Percentiles rank a stretch among this genome's conserved stretches.
These are phyloP conservation scores for Aspergillus quadrilineatus DNA, from an alignment of 2,329 filamentous ascomycete species.

Conservation along the genomic window DNA sequence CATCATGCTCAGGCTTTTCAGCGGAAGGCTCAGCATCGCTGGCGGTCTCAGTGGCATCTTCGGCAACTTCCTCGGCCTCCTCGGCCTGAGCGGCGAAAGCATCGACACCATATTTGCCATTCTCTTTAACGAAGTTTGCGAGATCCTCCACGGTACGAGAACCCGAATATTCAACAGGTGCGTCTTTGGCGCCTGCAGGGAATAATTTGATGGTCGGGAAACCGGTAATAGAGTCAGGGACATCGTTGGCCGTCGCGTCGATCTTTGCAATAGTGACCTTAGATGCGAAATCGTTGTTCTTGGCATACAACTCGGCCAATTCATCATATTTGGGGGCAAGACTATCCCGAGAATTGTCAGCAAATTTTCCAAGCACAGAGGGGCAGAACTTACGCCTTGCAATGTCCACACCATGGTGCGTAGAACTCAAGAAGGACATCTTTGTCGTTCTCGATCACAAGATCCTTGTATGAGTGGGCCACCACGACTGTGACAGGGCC, in stretches of 20 bases:
- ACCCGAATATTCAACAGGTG: conserved; percentile 82
- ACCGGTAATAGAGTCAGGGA: conserved; percentile 92
- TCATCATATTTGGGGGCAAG: conserved; percentile 68
- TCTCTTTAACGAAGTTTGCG: conserved; percentile 88
- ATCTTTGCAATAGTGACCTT: conserved; percentile 80
- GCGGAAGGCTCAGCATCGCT: conserved; percentile 22
- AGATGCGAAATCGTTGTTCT: conserved; percentile 49
- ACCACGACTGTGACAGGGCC: conserved; percentile 85
- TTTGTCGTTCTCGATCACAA: conserved; percentile 92
- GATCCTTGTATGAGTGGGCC: conserved; percentile 86
- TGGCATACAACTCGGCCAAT: conserved; percentile 57
- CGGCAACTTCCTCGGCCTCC: conserved; percentile 51
- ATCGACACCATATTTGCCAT: conserved; percentile 82
- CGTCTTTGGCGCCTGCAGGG: conserved; percentile 82
- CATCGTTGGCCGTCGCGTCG: conserved; percentile 92
- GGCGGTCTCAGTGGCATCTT: conserved; percentile 27
- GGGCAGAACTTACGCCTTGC: conserved; percentile 56
- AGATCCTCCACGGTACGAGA: conserved; percentile 89
- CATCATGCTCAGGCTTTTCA: conserved; percentile 37
- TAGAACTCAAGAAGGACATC: conserved; percentile 98
- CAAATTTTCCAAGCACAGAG: not conserved
- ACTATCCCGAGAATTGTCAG: conserved; percentile 29
- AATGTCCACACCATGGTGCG: conserved; percentile 77
- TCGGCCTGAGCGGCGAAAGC: conserved; percentile 54
- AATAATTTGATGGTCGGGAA: conserved; percentile 99